Evolutionary conservation across 2,329 filamentous ascomycete species (phyloP), one percentile per base, ranked within the genome.

Genomic region (Torrubiella hemipterigena): DNA sequence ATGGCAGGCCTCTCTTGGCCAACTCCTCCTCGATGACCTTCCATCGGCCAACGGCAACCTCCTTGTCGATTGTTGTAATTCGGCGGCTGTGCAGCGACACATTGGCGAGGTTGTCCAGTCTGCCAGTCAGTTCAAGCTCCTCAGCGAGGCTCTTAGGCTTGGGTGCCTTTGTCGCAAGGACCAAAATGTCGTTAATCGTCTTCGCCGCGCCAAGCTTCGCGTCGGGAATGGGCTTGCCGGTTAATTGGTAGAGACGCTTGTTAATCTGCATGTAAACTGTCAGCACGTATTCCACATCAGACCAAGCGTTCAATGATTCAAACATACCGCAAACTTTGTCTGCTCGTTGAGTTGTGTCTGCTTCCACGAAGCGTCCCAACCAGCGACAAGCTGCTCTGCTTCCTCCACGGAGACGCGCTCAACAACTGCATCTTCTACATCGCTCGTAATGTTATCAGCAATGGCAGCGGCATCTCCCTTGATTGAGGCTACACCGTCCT

Each of bases 161-260:
- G 18, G 69, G 64, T 17, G 65, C 63, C 39, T 59, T 65, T 36
- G 63, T 48, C 3, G 79, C 55, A 27, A 70, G 54, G 17, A 61
- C 56, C 25, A 82, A 54, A 31, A 83, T 53, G 17, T 65, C 53
- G 33, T 63, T 59, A 22, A 74, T 61, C 7, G 66, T 76, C 31
- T 54, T 55, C 38, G 74, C 62, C 27, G 63, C 59, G 30, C 61
- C 58, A 38, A 93, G 68, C 42, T 70, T 67, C 28, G 72, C 63
- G 55, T 95, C 89, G 12, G 81, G 65, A 41, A 94, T 64, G 36
- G 73, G 70, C 38, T 77, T 72, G 38, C 84, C 83, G n/a, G 80
- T 87, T 37, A 93, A 65, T 52, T 91, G 81, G 52, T 80, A 74
- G 38, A 86, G 61, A 36, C 84, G 78, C 59, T 94, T 93, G 46